phyloP scores from a whole-genome alignment of 2,329 filamentous ascomycete genomes.

The Lachnellula cervina region DNA sequence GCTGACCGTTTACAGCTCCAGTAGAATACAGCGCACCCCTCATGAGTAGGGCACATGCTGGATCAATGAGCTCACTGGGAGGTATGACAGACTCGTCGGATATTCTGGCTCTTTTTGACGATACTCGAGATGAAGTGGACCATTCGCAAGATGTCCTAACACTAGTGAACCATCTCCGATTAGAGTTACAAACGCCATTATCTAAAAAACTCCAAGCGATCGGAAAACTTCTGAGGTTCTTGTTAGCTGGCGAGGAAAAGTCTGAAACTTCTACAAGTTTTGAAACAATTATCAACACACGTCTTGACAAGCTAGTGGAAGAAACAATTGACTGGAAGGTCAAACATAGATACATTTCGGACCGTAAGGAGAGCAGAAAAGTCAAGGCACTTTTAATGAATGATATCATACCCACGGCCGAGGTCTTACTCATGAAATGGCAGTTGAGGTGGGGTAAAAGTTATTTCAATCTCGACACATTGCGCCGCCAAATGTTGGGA shows the following conservation, averaged over 20 bases:
- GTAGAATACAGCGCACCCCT: neutral
- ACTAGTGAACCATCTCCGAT: neutral
- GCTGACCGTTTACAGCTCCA: neutral
- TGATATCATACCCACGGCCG: neutral
- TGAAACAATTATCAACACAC: neutral
- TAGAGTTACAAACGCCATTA: neutral
- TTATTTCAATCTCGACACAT: slow-evolving; percentile 18
- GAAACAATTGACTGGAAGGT: neutral
- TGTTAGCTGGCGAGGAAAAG: neutral
- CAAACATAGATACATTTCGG: neutral
- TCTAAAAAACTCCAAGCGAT: neutral
- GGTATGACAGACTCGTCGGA: neutral
- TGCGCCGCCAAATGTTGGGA: slow-evolving; percentile 15
- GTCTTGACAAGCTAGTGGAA: slow-evolving; percentile 6
- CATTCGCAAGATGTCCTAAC: neutral
- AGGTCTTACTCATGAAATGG: slow-evolving; percentile 14
- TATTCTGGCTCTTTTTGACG: neutral
- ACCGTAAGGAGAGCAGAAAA: neutral
- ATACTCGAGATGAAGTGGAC: neutral
- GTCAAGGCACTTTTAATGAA: neutral
- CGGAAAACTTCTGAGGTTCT: neutral
- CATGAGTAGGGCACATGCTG: neutral
- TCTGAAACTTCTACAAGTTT: neutral
- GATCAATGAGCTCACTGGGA: neutral
- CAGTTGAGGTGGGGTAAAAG: slow-evolving; percentile 11